phyloP scores from a whole-genome alignment of 441 rosid species.

The Metrosideros polymorpha region DNA sequence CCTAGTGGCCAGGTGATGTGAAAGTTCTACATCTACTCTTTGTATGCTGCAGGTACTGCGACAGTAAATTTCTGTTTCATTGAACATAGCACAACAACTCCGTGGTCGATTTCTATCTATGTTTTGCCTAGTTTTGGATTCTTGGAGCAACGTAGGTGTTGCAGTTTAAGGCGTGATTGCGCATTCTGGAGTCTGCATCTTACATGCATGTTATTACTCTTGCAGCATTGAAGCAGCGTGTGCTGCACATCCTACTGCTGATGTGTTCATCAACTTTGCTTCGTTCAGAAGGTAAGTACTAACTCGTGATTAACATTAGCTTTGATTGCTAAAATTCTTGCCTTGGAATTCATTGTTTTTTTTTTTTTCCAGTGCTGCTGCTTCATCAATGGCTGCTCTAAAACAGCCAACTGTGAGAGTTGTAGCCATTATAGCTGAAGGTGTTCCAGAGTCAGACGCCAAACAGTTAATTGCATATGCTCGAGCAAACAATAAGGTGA shows the following conservation, averaged over 20 bases:
- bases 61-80: background rate
- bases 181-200: background rate
- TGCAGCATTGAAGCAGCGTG: conserved; percentile 87
- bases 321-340: background rate
- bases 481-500: conserved; percentile 86
- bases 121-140: background rate
- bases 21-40: background rate
- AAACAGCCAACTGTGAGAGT: conserved; percentile 91
- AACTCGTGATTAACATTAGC: background rate
- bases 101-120: background rate
- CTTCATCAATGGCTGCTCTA: conserved; percentile 92
- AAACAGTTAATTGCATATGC: conserved; percentile 88
- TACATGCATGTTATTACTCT: background rate
- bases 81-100: background rate
- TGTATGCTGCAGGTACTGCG: background rate
- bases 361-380: conserved; percentile 67
- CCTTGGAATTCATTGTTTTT: background rate
- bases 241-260: conserved; percentile 90
- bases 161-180: background rate
- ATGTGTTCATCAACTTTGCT: conserved; percentile 90
- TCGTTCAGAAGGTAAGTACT: conserved; percentile 71
- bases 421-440: conserved; percentile 95
- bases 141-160: background rate
- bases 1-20: background rate
- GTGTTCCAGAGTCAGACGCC: conserved; percentile 94